These are phyloP conservation scores for Cryptosporidium viatorum DNA, from an alignment of 169 alveolate genomes.

Conservation along the genomic window DNA sequence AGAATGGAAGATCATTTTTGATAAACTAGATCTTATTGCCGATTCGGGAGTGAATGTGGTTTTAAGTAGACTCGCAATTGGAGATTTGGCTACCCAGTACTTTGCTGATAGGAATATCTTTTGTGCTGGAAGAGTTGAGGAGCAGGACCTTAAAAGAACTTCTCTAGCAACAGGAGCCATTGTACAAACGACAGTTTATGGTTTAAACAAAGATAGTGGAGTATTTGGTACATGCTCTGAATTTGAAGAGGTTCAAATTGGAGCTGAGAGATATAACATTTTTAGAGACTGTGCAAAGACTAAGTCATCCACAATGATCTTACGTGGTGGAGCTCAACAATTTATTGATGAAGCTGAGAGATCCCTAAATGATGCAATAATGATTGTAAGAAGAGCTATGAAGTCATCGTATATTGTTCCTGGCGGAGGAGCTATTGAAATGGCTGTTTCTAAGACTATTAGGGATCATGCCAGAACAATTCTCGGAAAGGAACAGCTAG, in stretches of 20 bases:
- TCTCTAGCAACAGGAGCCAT: conserved; percentile 96
- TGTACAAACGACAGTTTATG: conserved; percentile 93
- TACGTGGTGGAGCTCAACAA: conserved; percentile 99
- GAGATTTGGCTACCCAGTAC: conserved; percentile 99
- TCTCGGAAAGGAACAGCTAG: conserved; percentile 93
- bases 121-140: conserved; percentile 98
- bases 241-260: conserved; percentile 97
- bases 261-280: conserved; percentile 96
- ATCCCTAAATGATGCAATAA: conserved; percentile 96
- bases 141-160: conserved; percentile 93
- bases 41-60: conserved; percentile 94
- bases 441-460: conserved; percentile 77
- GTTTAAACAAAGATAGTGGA: conserved; percentile 88
- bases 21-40: conserved; percentile 92
- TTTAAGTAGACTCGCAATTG: conserved; percentile 96
- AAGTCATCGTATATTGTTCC: conserved; percentile 92
- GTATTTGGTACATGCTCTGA: conserved; percentile 94
- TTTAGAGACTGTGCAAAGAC: conserved; percentile 93
- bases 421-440: conserved; percentile 98
- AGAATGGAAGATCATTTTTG: conserved; percentile 96
- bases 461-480: conserved; percentile 88
- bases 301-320: conserved; percentile 92
- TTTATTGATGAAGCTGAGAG: conserved; percentile 98
- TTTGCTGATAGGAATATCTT: conserved; percentile 95
- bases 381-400: conserved; percentile 94